Evolutionary conservation across 768 basidiomycete genomes (phyloP).

Genomic region (Rhodotorula kratochvilovae): DNA sequence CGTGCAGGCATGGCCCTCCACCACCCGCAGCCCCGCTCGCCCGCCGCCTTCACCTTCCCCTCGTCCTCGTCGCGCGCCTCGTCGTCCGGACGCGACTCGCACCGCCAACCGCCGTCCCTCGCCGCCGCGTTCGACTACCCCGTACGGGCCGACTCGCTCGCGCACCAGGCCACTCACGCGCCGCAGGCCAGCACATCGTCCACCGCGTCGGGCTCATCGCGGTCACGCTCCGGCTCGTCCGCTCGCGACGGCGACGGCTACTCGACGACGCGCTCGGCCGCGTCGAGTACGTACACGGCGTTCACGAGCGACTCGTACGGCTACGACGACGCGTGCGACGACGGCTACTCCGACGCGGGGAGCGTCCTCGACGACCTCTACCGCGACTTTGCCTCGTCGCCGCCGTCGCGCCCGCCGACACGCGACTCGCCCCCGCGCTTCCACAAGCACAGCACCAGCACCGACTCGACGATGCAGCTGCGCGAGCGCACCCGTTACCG

Average conservation of each 20-base stretch:
- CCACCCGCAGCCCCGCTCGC: constrained; percentile 8
- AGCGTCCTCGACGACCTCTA: constrained; percentile 29
- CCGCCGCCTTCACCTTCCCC: constrained; percentile 24
- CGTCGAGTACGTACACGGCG: background rate
- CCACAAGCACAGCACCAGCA: background rate
- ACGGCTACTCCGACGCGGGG: constrained; percentile 7
- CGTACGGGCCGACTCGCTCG: background rate
- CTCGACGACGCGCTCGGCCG: background rate
- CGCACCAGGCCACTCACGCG: background rate
- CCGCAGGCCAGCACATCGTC: background rate
- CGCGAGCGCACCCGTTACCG: constrained; percentile 31
- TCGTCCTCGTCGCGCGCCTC: background rate
- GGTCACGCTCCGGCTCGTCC: too few relatives aligned
- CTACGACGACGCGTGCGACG: background rate
- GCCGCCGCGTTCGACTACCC: background rate
- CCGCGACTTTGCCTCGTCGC: background rate
- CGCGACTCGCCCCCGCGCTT: background rate
- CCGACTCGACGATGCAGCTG: constrained; percentile 2
- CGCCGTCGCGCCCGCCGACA: background rate
- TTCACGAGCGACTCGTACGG: constrained; percentile 8
- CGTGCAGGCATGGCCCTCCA: constrained; percentile 10
- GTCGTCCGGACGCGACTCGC: background rate
- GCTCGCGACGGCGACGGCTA: too few relatives aligned
- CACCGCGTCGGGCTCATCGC: background rate
- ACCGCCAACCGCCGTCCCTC: background rate